A percentile compares a stretch with the other conserved stretches of the same genome.
These are phyloP conservation scores for Sporisorium reilianum DNA, from an alignment of 1,284 basidiomycete species.

Conservation along the genomic window DNA sequence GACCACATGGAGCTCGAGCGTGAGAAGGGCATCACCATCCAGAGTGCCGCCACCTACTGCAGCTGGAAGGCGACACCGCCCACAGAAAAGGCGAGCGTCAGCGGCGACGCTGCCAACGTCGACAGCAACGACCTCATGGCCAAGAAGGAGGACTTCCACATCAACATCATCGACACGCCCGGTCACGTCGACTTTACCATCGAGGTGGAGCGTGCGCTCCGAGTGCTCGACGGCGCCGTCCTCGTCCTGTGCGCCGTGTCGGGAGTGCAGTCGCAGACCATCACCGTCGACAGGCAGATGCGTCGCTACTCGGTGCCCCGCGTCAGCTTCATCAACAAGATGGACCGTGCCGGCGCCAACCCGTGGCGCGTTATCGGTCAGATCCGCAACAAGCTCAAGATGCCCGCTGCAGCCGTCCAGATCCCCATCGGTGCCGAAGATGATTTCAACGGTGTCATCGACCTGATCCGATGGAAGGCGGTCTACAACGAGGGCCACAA, in stretches of 20 bases:
- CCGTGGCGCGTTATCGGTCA: constrained; percentile 95
- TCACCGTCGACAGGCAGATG: constrained; percentile 99
- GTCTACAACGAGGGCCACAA: constrained; percentile 95
- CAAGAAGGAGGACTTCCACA: constrained; percentile 81
- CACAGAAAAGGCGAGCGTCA: constrained; percentile 66
- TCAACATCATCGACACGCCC: constrained; percentile 99
- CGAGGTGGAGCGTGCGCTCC: constrained; percentile 95
- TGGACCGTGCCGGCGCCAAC: constrained; percentile 98
- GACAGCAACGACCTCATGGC: constrained; percentile 46
- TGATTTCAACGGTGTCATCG: constrained; percentile 88
- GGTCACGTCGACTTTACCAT: constrained; percentile 99
- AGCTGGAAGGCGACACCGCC: constrained; percentile 84
- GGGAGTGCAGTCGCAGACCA: constrained; percentile 98
- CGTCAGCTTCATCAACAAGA: constrained; percentile 98
- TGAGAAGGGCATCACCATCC: constrained; percentile 99
- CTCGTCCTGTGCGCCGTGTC: constrained; percentile 96
- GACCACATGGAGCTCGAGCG: constrained; percentile 99
- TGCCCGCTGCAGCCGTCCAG: constrained; percentile 94
- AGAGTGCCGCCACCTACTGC: constrained; percentile 97
- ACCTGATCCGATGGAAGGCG: constrained; percentile 93
- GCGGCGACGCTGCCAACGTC: constrained; percentile 64
- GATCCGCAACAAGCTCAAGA: constrained; percentile 89
- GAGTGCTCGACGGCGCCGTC: constrained; percentile 96
- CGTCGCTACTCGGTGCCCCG: constrained; percentile 92
- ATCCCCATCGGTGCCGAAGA: constrained; percentile 94